Base-by-base conservation (phyloP, 2,329 filamentous ascomycete species). In the Xylariaceae sp. region DNA sequence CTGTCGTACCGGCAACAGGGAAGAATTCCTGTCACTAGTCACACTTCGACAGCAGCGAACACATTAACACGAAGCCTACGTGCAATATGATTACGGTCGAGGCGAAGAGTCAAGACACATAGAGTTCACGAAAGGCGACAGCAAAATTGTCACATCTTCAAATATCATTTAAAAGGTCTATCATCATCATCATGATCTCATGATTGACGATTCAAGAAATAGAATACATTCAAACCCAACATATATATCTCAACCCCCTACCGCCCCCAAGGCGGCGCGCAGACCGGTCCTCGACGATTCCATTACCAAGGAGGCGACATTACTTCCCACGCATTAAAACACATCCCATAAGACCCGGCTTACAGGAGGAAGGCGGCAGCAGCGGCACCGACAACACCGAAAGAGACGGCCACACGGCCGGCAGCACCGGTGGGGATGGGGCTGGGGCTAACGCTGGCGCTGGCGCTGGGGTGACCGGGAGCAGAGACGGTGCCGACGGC, bases 161-260 rank as follows among this genome's bases (percentile, higher is more conserved):
- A 53, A 59, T 59, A 59, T 55, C 57, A 57, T 57, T 57, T 34
- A 18, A 37, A 59, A 51, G 54, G 52, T 59, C 57, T 59, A 59
- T 59, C 46, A 58, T 59, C 57, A 59, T 57, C 54, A 59, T 57
- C 57, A 59, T 59, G 51, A 45, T 21, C 47, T 59, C 57, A 59
- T 59, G 57, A 57, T 55, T 49, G 57, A 59, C 49, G 57, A 59
- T 43, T 54, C 52, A 55, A 59, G 54, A 59, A 59, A 53, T 57
- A 59, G 55, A 59, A 59, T 59, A 59, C 57, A 59, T 53, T 43
- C 57, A 59, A 59, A 57, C 57, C n/a, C 52, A 57, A 52, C 54
- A 52, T 59, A 54, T 56, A 56, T 59, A 54, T 49, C 51, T 46
- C 40, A 45, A 51, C 42, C 47, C 44, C 54, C 51, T 15, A 34